A percentile compares a stretch with the other conserved stretches of the same genome.
Conservation (phyloP, 2,329 filamentous ascomycete genomes). For the Drechslerella dactyloides region DNA sequence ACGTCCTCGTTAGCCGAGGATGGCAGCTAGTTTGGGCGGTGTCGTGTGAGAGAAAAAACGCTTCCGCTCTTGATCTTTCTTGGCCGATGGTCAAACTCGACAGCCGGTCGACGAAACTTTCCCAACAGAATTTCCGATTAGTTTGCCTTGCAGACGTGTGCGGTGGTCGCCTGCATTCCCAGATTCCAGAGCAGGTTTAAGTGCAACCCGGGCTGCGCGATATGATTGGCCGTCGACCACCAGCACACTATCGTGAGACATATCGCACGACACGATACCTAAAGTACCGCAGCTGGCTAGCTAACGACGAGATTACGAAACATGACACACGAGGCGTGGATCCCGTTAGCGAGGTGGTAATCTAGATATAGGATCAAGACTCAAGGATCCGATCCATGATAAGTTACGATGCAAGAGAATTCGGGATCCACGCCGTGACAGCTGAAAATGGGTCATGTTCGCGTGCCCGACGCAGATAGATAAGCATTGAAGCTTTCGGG, state of each 20-base stretch:
- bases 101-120: too few relatives aligned
- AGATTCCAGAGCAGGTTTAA: neutral
- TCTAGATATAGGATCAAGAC: too few relatives aligned
- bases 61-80: too few relatives aligned
- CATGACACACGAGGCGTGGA: too few relatives aligned
- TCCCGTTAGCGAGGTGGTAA: too few relatives aligned
- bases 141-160: neutral
- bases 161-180: slow-evolving; percentile 2
- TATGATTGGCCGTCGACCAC: slow-evolving; percentile 2
- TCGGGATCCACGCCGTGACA: too few relatives aligned
- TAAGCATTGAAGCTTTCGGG: neutral
- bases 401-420: too few relatives aligned
- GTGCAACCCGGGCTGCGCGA: too few relatives aligned
- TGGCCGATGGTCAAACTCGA: too few relatives aligned
- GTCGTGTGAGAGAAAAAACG: neutral
- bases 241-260: slow-evolving; percentile 46
- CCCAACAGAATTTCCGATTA: slow-evolving; percentile 19
- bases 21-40: neutral
- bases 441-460: neutral
- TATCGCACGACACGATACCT: neutral
- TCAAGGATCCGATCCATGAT: too few relatives aligned
- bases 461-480: neutral
- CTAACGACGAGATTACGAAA: too few relatives aligned
- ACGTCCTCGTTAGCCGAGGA: neutral
- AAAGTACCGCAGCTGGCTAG: too few relatives aligned